A percentile compares a stretch with the other conserved stretches of the same genome.
Evolutionary conservation across 2,329 filamentous ascomycete genomes (phyloP).

Genomic region (Sphaceloma murrayae): DNA sequence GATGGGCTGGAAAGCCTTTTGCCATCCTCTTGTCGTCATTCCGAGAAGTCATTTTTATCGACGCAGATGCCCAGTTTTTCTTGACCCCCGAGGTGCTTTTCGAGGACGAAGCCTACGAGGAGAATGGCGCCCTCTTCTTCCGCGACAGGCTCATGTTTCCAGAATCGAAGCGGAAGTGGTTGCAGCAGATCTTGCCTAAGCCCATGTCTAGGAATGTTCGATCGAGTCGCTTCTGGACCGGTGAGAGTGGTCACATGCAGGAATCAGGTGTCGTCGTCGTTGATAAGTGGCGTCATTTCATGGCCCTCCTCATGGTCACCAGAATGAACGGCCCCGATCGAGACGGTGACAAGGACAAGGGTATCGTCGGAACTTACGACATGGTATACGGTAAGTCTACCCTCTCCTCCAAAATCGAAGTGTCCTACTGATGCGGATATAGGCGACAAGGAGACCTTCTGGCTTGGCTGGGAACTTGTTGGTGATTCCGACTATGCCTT

Average conservation of each 20-base stretch:
- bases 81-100: conserved; percentile 36
- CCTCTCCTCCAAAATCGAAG: conserved; percentile 37
- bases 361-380: conserved; percentile 37
- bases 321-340: conserved; percentile 38
- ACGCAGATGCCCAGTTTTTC: conserved; percentile 39
- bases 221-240: conserved; percentile 31
- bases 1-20: conserved; percentile 41
- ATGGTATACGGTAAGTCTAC: conserved; percentile 29
- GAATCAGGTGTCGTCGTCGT: conserved; percentile 41
- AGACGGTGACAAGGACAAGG: conserved; percentile 32
- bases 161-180: conserved; percentile 30
- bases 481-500: conserved; percentile 37
- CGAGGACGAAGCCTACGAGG: conserved; percentile 34
- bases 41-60: conserved; percentile 40
- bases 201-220: conserved; percentile 36
- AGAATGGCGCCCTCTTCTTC: conserved; percentile 40
- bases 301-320: conserved; percentile 35
- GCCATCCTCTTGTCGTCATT: conserved; percentile 40
- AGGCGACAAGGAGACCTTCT: conserved; percentile 44
- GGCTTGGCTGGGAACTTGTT: conserved; percentile 41
- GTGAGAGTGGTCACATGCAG: conserved; percentile 33
- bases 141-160: conserved; percentile 37
- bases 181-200: conserved; percentile 37
- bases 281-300: conserved; percentile 40
- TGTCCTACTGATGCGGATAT: too few relatives aligned